Evolutionary conservation across 225 moss, liverwort and hornwort species (phyloP), one percentile per base, ranked within the genome.

Genomic region (Sphagnum tenellum): DNA sequence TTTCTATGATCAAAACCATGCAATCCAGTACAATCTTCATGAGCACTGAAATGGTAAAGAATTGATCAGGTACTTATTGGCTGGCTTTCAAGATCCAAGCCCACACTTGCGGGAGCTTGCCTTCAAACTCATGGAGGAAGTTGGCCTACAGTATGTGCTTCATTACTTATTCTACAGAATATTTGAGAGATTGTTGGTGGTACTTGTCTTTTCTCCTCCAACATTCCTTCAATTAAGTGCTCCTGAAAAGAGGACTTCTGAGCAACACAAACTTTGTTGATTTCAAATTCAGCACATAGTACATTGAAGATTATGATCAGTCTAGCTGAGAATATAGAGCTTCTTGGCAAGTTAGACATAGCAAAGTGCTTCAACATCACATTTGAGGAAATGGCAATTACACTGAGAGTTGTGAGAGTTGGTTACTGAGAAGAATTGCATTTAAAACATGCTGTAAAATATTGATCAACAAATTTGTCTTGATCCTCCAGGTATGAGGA

Each of bases 21-120:
- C 29, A 29, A 29, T 29, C 29, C 29, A 29, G 29, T 29, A 29
- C 0, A 29, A 29, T 29, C 29, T 29, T 1, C 29, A 29, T 29
- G 29, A 29, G 29, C 29, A 29, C 29, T 29, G 29, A 29, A 29
- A 29, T 29, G 29, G 29, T 0, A 29, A 29, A 29, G 29, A 29
- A 29, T 29, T 73, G 64, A 73, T 65, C 78, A 96, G 95, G 63
- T 96, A 96, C 61, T 70, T 96, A 47, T 62, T 96, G 50, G 75
- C 88, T 57, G 95, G 92, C 13, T 96, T 96, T 69, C 92, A 86
- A 13, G 95, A 96, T 67, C 63, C 82, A 67, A 86, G 76, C 72
- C 85, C 81, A 59, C 64, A 66, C 29, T 69, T 87, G 67, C 95
- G 88, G 74, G 79, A 83, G 52, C 71, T 92, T 63, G 92, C 95